Evolutionary conservation across 164 flowering plant species (phyloP).

Genomic region (Umbilicus rupestris): DNA sequence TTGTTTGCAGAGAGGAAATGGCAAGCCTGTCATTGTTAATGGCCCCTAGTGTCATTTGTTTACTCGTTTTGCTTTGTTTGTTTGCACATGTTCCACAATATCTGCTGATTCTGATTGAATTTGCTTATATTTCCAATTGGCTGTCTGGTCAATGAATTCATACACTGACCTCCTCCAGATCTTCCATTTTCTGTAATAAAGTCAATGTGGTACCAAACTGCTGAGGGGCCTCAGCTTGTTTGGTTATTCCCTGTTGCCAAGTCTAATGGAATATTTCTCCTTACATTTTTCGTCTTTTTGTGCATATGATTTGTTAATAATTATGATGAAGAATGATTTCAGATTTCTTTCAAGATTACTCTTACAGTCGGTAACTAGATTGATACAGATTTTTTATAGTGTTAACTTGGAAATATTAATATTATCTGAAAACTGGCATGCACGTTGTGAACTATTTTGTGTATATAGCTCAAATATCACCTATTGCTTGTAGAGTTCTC

Average conservation of each 20-base stretch:
- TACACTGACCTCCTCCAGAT: neutral
- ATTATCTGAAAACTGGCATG: neutral
- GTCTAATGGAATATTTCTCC: neutral
- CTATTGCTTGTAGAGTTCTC: neutral
- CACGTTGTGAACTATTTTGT: neutral
- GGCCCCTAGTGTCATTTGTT: neutral
- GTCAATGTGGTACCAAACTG: neutral
- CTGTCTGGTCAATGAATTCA: slow-evolving; percentile 1
- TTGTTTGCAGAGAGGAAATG: neutral
- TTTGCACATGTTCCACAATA: neutral
- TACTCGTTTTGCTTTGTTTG: neutral
- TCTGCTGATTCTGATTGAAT: neutral
- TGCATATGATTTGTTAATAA: neutral
- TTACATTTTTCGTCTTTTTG: neutral
- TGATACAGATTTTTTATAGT: neutral
- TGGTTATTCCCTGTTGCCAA: neutral
- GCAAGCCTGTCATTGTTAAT: neutral
- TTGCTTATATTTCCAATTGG: neutral
- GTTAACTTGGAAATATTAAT: neutral
- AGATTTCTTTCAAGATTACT: neutral
- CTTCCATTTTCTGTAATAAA: neutral
- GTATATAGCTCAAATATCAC: slow-evolving; percentile 1
- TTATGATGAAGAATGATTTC: neutral
- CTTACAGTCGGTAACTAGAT: neutral
- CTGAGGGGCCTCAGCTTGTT: neutral